These are phyloP conservation scores for Beauveria sp. DNA, from an alignment of 2,329 filamentous ascomycete genomes.

Conservation along the genomic window DNA sequence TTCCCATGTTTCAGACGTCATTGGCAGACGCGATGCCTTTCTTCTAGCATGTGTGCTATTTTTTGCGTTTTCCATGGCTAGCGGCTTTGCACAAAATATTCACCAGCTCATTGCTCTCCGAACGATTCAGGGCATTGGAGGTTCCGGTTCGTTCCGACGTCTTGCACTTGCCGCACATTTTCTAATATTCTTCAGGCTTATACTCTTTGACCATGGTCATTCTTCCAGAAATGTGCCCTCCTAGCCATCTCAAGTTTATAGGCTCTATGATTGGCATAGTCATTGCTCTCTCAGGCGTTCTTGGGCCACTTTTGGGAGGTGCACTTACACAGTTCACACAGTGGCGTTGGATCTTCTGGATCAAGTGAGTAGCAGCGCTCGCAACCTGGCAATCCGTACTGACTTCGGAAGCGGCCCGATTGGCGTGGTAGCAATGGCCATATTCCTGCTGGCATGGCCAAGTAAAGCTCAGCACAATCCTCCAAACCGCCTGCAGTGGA, in stretches of 20 bases:
- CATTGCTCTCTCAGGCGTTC: constrained; percentile 39
- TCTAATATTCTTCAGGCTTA: constrained; percentile 27
- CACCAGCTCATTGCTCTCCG: constrained; percentile 35
- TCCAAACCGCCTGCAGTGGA: constrained; percentile 35
- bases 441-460: constrained; percentile 47
- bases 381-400: constrained; percentile 12
- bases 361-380: constrained; percentile 40
- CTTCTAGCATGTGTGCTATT: constrained; percentile 45
- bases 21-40: constrained; percentile 47
- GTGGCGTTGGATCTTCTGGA: constrained; percentile 53
- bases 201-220: constrained; percentile 51
- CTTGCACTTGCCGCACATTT: constrained; percentile 5
- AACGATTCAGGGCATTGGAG: constrained; percentile 38
- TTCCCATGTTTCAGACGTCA: constrained; percentile 45
- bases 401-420: constrained; percentile 38
- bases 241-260: constrained; percentile 33
- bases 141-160: constrained; percentile 32
- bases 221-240: constrained; percentile 41
- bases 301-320: constrained; percentile 46
- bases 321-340: constrained; percentile 39
- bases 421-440: constrained; percentile 35
- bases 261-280: constrained; percentile 41
- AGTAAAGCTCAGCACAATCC: constrained; percentile 29
- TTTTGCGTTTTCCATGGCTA: constrained; percentile 48
- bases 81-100: constrained; percentile 38